Conservation (phyloP, 2,329 filamentous ascomycete species). For the Fusarium bulbicola region DNA sequence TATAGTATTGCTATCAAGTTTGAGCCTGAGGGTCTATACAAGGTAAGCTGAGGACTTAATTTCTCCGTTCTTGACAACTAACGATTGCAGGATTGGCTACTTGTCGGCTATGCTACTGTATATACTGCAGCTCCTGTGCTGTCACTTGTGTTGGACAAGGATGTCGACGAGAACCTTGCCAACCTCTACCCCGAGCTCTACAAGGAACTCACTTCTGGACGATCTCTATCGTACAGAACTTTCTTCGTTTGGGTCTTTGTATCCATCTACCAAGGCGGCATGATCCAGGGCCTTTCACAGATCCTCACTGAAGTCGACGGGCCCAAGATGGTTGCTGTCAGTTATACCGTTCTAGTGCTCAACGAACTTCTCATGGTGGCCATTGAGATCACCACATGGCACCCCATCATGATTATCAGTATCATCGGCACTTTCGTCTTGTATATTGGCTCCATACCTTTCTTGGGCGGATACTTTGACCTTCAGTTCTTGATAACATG, state of each 20-base stretch:
- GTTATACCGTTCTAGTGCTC: constrained; percentile 88
- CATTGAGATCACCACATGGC: constrained; percentile 96
- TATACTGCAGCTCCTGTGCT: constrained; percentile 96
- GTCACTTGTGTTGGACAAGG: constrained; percentile 90
- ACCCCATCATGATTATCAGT: constrained; percentile 86
- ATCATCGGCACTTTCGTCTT: constrained; percentile 83
- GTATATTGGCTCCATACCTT: constrained; percentile 86
- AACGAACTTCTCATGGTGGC: constrained; percentile 99
- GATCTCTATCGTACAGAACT: constrained; percentile 87
- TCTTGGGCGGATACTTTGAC: constrained; percentile 90
- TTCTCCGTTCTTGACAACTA: constrained; percentile 17
- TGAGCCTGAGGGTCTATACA: constrained; percentile 93
- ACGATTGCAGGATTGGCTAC: constrained; percentile 78
- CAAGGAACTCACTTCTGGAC: constrained; percentile 92
- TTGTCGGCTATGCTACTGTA: constrained; percentile 95
- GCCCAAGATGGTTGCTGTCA: constrained; percentile 84
- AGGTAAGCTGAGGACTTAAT: constrained; percentile 52
- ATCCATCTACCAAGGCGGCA: constrained; percentile 91
- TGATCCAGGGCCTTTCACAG: constrained; percentile 95
- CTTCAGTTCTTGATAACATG: constrained; percentile 77
- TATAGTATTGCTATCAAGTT: constrained; percentile 94
- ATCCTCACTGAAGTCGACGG: constrained; percentile 82
- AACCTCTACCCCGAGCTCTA: constrained; percentile 97
- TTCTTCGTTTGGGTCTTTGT: constrained; percentile 98
- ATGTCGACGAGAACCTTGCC: constrained; percentile 92